Evolutionary conservation across 2,329 filamentous ascomycete species (phyloP), one percentile per base, ranked within the genome.

Genomic region (Alternaria sp.): DNA sequence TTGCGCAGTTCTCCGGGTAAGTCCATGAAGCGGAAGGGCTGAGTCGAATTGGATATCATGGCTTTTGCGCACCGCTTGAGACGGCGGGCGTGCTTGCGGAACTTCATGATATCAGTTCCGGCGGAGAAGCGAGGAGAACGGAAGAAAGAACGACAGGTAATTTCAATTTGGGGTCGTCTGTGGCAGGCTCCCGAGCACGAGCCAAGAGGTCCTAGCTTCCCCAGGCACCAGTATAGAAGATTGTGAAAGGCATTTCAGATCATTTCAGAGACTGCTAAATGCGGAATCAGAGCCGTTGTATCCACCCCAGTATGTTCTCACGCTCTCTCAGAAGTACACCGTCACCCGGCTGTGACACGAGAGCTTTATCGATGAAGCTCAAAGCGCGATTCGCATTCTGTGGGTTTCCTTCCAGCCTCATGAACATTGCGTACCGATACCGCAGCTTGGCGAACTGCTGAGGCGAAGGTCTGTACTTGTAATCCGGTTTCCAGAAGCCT

Each of bases 401-500:
- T 12, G 60, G 47, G 7, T 61, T 21, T 15, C 11, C 59, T 23
- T 65, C 17, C 19, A 67, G 32, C 32, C 64, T 59, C 12, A 57
- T 40, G 23, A 60, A 62, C 3, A 64, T 57, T 11, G 64, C 68
- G 2, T 47, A 32, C 10, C 67, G 56, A 49, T 58, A 69, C 1
- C 19, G 28, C 8, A 69, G 26, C 32, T 68, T 71, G 13, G 67
- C 65, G 25, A 55, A 6, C 13, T 64, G 63, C 26, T 45, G 25
- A n/a, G 6, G 21, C 2, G 61, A 56, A 26, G 64, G 61, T 3
- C 3, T 25, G 25, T 64, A 58, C 30, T 52, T 63, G 28, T 62
- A 66, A 3, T 26, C 68, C 5, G 15, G 23, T 59, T 59, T 63
- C 64, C 66, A 70, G 30, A 60, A 62, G 11, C 54, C 58, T 19